phyloP scores from a whole-genome alignment of 345 rosid species.

The Tarenaya hassleriana region DNA sequence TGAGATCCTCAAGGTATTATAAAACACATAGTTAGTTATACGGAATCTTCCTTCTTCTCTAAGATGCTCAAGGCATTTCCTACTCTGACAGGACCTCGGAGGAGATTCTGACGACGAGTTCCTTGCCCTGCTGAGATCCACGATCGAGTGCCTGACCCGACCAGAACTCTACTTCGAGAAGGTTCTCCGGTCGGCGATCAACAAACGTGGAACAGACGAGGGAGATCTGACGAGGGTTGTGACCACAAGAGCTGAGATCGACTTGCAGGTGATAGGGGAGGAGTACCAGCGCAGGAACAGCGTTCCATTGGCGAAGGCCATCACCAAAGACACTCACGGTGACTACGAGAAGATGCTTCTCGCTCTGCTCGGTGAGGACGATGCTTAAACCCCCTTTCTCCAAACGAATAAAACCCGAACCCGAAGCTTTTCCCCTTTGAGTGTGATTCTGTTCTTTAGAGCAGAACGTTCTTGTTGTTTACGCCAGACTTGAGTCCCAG shows the following conservation, averaged over 20 bases:
- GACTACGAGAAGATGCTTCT: conserved; percentile 71
- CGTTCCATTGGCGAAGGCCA: conserved; percentile 47
- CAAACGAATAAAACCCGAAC: conserved; percentile 13
- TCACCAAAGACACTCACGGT: conserved; percentile 56
- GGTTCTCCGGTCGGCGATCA: conserved; percentile 59
- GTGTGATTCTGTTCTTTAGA: conserved; percentile 4
- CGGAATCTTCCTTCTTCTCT: not conserved
- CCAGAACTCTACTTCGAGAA: conserved; percentile 62
- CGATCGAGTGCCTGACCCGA: conserved; percentile 51
- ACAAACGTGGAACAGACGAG: conserved; percentile 72
- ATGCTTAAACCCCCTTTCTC: conserved; percentile 33
- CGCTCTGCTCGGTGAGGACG: conserved; percentile 45
- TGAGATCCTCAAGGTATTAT: conserved; percentile 54
- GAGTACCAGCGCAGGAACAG: conserved; percentile 62
- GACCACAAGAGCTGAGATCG: conserved; percentile 71
- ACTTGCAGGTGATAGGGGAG: conserved; percentile 51
- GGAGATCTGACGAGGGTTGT: conserved; percentile 73
- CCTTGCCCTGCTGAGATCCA: conserved; percentile 52
- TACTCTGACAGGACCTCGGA: conserved; percentile 46
- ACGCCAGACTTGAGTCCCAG: conserved; percentile 12
- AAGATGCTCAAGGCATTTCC: not conserved
- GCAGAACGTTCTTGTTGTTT: conserved; percentile 1
- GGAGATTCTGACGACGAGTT: conserved; percentile 55
- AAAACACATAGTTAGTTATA: not conserved
- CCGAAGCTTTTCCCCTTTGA: conserved; percentile 2